phyloP scores from a whole-genome alignment of 176 grass and related monocot genomes.

The Carex cristatella region DNA sequence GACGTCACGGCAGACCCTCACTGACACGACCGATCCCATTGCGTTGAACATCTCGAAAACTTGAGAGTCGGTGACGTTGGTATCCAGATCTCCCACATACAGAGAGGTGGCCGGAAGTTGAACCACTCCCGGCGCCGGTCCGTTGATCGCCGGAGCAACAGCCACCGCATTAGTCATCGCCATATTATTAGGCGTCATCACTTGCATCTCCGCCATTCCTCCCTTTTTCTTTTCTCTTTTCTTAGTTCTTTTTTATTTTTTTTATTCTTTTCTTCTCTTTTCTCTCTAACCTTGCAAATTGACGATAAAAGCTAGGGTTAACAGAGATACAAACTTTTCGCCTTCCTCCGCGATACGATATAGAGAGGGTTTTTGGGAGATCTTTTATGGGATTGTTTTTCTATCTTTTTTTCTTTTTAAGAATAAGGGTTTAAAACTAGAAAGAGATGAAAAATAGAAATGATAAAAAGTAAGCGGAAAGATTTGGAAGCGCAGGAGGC shows the following conservation, averaged over 20 bases:
- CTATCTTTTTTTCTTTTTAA: slow-evolving; percentile 9
- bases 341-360: background rate
- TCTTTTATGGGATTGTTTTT: background rate
- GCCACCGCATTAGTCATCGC: slow-evolving; percentile 23
- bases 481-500: slow-evolving; percentile 15
- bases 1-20: slow-evolving; percentile 49
- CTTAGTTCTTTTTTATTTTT: background rate
- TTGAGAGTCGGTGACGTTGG: slow-evolving; percentile 41
- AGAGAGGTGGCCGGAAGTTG: slow-evolving; percentile 36
- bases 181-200: slow-evolving; percentile 9
- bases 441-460: background rate
- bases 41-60: slow-evolving; percentile 43
- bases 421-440: background rate
- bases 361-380: background rate
- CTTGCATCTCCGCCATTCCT: slow-evolving; percentile 24
- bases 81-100: slow-evolving; percentile 55
- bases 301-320: slow-evolving; percentile 3
- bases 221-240: slow-evolving; percentile 11
- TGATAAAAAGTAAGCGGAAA: slow-evolving; percentile 8
- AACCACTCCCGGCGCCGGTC: background rate
- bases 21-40: slow-evolving; percentile 40
- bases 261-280: background rate
- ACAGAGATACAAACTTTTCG: slow-evolving; percentile 1
- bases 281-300: background rate
- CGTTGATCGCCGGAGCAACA: slow-evolving; percentile 17